A percentile compares a stretch with the other conserved stretches of the same genome.
phyloP scores from a whole-genome alignment of 2,329 filamentous ascomycete genomes.

The Lachnellula subtilissima region DNA sequence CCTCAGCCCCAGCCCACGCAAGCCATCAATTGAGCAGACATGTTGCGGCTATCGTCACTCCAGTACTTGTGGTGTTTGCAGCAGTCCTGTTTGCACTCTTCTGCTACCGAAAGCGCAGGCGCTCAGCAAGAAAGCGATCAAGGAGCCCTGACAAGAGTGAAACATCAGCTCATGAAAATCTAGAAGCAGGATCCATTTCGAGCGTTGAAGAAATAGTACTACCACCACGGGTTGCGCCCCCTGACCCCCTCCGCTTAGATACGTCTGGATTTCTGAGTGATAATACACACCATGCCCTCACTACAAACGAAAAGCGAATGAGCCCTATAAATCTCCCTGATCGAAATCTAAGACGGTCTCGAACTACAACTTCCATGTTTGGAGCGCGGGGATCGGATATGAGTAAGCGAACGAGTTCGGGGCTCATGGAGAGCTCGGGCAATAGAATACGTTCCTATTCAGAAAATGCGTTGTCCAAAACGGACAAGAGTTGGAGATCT shows the following conservation, averaged over 20 bases:
- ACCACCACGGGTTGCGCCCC: conserved; percentile 11
- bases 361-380: conserved; percentile 12
- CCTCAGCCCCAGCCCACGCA: background rate
- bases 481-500: conserved; percentile 22
- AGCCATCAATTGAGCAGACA: conserved; percentile 10
- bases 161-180: conserved; percentile 20
- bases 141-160: conserved; percentile 16
- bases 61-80: conserved; percentile 14
- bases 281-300: conserved; percentile 4
- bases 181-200: background rate
- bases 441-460: conserved; percentile 21
- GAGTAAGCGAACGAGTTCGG: conserved; percentile 1
- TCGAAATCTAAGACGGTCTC: conserved; percentile 13
- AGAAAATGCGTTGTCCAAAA: conserved; percentile 23
- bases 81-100: conserved; percentile 17
- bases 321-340: conserved; percentile 1
- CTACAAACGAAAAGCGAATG: conserved; percentile 8
- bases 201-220: conserved; percentile 13
- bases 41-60: conserved; percentile 24
- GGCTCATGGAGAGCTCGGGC: conserved; percentile 2
- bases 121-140: conserved; percentile 5
- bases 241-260: conserved; percentile 20
- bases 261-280: conserved; percentile 18
- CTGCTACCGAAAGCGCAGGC: conserved; percentile 18
- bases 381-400: conserved; percentile 10